These are phyloP conservation scores for Gynostemma pentaphyllum DNA, from an alignment of 306 rosid genomes.

Conservation along the genomic window DNA sequence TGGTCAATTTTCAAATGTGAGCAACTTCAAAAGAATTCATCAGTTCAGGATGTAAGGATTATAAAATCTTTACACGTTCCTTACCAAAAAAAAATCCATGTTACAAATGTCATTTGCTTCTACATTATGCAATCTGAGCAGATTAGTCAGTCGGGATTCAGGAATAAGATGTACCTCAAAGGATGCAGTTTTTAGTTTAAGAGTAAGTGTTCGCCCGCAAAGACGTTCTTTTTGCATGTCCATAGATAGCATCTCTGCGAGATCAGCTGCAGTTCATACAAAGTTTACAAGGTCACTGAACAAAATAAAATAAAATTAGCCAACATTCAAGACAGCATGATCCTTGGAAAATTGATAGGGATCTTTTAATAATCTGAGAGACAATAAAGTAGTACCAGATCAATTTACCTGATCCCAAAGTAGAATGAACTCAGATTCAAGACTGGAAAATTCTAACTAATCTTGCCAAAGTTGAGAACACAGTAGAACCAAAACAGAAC, in stretches of 20 bases:
- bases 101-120: not conserved
- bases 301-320: not conserved
- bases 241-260: constrained; percentile 66
- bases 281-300: constrained; percentile 13
- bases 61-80: not conserved
- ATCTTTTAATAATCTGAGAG: not conserved
- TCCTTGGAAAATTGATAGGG: not conserved
- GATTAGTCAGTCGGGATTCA: constrained; percentile 1
- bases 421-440: too few species aligned
- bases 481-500: not conserved
- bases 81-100: too few species aligned
- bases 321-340: not conserved
- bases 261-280: constrained; percentile 54
- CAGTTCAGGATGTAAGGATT: not conserved
- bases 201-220: constrained; percentile 72
- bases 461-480: too few species aligned
- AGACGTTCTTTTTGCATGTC: constrained; percentile 92
- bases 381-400: not conserved
- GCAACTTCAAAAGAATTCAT: not conserved
- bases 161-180: constrained; percentile 57
- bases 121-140: not conserved
- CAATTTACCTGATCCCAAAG: not conserved
- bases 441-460: too few species aligned
- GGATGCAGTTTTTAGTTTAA: constrained; percentile 78
- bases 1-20: not conserved